These are phyloP conservation scores for Teunomyces barrocoloradensis DNA, from an alignment of 805 yeast genomes.

Conservation along the genomic window DNA sequence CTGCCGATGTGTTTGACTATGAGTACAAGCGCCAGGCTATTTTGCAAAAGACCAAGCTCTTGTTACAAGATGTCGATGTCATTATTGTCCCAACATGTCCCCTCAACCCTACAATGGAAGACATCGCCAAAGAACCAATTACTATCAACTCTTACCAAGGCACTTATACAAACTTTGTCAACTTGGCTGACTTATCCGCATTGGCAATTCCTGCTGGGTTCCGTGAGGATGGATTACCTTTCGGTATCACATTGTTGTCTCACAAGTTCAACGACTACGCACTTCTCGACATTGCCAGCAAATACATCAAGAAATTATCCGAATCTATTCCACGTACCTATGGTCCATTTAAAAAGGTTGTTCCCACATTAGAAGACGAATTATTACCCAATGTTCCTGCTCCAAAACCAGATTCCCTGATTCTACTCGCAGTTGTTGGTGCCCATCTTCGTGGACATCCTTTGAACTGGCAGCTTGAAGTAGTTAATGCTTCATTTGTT, in stretches of 20 bases:
- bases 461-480: conserved; percentile 89
- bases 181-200: conserved; percentile 90
- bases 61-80: conserved; percentile 65
- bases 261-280: conserved; percentile 86
- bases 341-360: conserved; percentile 48
- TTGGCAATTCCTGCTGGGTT: conserved; percentile 90
- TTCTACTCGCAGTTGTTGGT: conserved; percentile 90
- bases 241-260: conserved; percentile 84
- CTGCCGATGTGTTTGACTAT: conserved; percentile 77
- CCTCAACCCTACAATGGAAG: conserved; percentile 76
- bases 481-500: conserved; percentile 72
- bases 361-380: conserved; percentile 43
- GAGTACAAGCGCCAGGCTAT: conserved; percentile 87
- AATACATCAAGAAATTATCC: conserved; percentile 53
- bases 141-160: conserved; percentile 87
- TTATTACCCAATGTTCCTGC: conserved; percentile 45
- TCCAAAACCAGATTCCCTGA: conserved; percentile 37
- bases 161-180: conserved; percentile 97
- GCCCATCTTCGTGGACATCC: conserved; percentile 90
- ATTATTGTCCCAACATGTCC: conserved; percentile 93
- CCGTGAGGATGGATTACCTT: conserved; percentile 79
- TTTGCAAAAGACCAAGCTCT: conserved; percentile 56
- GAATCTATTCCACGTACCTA: conserved; percentile 49
- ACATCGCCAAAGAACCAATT: conserved; percentile 75
- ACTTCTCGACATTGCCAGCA: conserved; percentile 74